Base-by-base conservation (phyloP, 2,329 filamentous ascomycete species). In the Xylariaceae sp. region DNA sequence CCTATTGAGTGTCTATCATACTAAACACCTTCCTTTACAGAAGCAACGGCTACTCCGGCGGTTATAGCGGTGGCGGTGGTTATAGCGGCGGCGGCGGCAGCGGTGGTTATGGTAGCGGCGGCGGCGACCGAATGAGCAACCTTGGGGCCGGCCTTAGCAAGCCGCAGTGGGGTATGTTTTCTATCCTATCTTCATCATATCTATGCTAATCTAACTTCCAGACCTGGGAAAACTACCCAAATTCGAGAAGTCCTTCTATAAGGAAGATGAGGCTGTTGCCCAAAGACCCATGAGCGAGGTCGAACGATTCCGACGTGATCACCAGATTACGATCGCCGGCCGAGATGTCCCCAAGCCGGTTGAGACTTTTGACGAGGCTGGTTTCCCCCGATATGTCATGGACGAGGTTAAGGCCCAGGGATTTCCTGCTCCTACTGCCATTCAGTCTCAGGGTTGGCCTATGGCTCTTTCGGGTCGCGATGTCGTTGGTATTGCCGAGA, bases 231-330 rank as follows among this genome's bases (percentile, higher is more conserved):
- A 85, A 6, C 70, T 99, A 43, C 92, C 94, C 65, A 97, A 97
- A 75, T 99, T 99, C 76, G 94, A 99, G 72, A 99, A 99, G 77
- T 92, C 89, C 8, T 99, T 99, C 78, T 99, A 99, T 83, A 96
- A 97, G 79, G 94, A 97, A 76, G 86, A 94, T 70, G 80, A 86
- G 30, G 83, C 84, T 56, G 92, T 99, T 57, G 74, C 84, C 58
- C 78, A 74, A 66, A 89, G 94, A 68, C 85, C 89, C 12, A 71
- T 82, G 40, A 82, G 83, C 53, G 92, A 97, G 59, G 88, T 99
- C 54, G 87, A 92, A 26, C 88, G 85, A 52, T 99, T 96, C 80
- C 88, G 94, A 70, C 84, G 83, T 68, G 84, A 89, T 68, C 85
- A 94, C 67, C 80, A 89, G 68, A 96, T 99, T 73, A 82, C 90